Conservation (phyloP, 176 grass and related monocot genomes). For the Panicum miliaceum region DNA sequence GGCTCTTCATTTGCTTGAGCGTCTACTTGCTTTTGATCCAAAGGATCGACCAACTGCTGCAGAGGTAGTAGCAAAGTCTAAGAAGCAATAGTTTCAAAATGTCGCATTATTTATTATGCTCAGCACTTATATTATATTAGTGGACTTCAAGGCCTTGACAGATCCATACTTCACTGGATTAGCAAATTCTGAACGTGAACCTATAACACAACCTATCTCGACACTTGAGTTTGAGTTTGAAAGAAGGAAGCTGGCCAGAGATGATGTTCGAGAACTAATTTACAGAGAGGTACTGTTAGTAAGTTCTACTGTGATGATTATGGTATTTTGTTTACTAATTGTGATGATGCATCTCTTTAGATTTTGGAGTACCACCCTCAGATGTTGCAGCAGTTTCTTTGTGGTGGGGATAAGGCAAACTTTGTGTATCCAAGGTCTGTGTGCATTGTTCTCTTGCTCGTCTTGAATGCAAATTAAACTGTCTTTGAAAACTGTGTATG, state of each 20-base stretch:
- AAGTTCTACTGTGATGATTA: not conserved
- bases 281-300: conserved; percentile 75
- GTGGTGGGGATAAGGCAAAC: conserved; percentile 66
- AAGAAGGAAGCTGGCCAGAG: conserved; percentile 83
- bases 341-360: conserved; percentile 47
- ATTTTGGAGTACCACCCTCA: conserved; percentile 98
- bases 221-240: conserved; percentile 98
- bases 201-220: conserved; percentile 66
- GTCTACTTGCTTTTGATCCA: conserved; percentile 76
- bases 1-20: conserved; percentile 74
- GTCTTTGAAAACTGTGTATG: conserved; percentile 8
- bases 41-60: conserved; percentile 74
- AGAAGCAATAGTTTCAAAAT: conserved; percentile 19
- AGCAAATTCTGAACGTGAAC: conserved; percentile 72
- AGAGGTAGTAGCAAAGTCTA: conserved; percentile 57
- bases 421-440: conserved; percentile 93
- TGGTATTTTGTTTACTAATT: conserved; percentile 32
- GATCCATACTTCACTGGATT: conserved; percentile 86
- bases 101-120: not conserved
- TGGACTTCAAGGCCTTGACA: conserved; percentile 64
- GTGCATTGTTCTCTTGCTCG: not conserved
- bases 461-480: conserved; percentile 17
- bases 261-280: conserved; percentile 90
- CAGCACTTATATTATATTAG: conserved; percentile 44
- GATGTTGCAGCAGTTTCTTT: conserved; percentile 77